A percentile compares a stretch with the other conserved stretches of the same genome.
Conservation (phyloP, 2,329 filamentous ascomycete species). For the Xylaria arbuscula region DNA sequence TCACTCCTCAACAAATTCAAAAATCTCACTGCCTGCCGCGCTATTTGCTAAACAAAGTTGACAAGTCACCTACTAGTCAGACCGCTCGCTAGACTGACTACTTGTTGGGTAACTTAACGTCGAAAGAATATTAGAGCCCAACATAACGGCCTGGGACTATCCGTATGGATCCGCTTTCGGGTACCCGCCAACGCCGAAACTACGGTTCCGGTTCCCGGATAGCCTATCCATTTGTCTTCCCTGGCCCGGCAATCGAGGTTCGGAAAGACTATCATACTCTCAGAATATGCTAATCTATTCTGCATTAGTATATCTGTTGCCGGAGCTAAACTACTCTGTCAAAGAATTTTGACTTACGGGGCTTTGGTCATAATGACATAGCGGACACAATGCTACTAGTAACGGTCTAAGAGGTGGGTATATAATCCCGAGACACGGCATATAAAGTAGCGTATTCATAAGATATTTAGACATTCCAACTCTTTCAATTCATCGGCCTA, state of each 20-base stretch:
- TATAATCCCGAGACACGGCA: background rate
- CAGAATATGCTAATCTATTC: background rate
- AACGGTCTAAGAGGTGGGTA: background rate
- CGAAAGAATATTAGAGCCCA: background rate
- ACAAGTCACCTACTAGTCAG: too few species aligned
- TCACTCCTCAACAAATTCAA: background rate
- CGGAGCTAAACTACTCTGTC: background rate
- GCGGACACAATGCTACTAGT: background rate
- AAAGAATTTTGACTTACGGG: background rate
- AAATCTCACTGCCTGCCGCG: background rate
- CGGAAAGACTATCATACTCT: background rate
- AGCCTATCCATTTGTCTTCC: slow-evolving; percentile 11
- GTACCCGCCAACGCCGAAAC: slow-evolving; percentile 10
- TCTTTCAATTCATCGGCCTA: background rate
- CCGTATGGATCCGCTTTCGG: background rate
- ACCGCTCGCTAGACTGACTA: background rate
- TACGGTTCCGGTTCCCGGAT: slow-evolving; percentile 14
- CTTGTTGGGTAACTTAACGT: background rate
- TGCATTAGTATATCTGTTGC: background rate
- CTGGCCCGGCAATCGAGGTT: slow-evolving; percentile 6
- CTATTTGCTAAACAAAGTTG: background rate
- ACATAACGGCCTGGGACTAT: too few species aligned
- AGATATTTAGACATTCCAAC: background rate
- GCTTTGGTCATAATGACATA: slow-evolving; percentile 1
- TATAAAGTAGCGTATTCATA: background rate